These are phyloP conservation scores for Fraxinus nigra DNA, from an alignment of 305 asterid species.

Conservation along the genomic window DNA sequence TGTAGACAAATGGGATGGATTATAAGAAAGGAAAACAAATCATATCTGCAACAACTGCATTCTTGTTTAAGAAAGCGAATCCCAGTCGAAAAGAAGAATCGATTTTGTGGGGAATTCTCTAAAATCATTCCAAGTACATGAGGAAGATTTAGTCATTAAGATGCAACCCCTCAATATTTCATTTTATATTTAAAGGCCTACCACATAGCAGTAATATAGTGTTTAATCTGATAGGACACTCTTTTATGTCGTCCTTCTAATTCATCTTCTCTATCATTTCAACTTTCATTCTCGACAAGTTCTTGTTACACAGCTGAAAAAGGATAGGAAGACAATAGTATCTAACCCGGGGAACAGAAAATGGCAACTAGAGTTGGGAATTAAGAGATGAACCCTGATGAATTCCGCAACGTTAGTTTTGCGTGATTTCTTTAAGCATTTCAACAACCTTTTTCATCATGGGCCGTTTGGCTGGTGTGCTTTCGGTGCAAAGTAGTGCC, in stretches of 20 bases:
- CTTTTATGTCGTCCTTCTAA: neutral
- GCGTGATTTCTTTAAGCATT: conserved; percentile 74
- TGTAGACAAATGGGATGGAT: neutral
- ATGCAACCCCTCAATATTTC: conserved; percentile 14
- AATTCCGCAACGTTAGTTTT: conserved; percentile 20
- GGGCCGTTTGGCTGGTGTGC: conserved; percentile 91
- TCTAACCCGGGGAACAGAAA: neutral
- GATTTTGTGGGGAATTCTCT: neutral
- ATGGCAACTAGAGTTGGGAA: neutral
- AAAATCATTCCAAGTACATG: neutral
- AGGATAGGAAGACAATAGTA: neutral
- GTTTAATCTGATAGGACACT: neutral
- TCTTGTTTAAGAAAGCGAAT: neutral
- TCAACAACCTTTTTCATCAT: conserved; percentile 90
- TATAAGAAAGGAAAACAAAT: neutral
- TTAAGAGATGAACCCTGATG: conserved; percentile 6
- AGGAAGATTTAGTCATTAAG: neutral
- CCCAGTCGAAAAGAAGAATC: neutral
- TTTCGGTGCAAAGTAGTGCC: conserved; percentile 80
- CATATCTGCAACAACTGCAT: neutral
- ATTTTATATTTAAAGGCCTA: conserved; percentile 4
- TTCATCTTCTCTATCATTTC: neutral
- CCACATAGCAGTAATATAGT: conserved; percentile 1
- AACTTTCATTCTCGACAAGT: conserved; percentile 15
- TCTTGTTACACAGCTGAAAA: neutral